phyloP scores from a whole-genome alignment of 139 green algal genomes.

The Chlamydomonas applanata region DNA sequence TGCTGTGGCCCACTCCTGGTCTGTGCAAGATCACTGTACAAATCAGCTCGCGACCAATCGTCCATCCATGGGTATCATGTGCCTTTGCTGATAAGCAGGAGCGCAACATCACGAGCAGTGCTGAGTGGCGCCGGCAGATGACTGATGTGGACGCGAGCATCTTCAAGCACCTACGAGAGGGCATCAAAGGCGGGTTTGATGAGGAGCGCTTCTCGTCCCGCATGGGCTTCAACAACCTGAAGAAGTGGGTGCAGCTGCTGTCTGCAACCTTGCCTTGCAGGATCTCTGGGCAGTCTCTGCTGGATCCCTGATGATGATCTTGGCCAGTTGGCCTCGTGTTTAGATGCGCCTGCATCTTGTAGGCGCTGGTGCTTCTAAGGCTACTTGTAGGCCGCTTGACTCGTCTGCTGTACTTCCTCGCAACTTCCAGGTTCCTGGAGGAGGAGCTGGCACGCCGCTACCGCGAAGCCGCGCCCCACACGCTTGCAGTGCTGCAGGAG shows the following conservation, averaged over 20 bases:
- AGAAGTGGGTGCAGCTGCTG: conserved; percentile 48
- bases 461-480: conserved; percentile 80
- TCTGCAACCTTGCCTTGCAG: neutral
- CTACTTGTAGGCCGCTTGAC: too few species aligned
- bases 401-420: too few species aligned
- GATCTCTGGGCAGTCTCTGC: too few species aligned
- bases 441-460: conserved; percentile 83
- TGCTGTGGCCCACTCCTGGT: too few species aligned
- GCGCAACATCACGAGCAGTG: conserved; percentile 54
- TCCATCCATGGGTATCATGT: too few species aligned
- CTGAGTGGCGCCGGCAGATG: conserved; percentile 79
- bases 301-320: too few species aligned
- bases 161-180: conserved; percentile 57
- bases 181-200: conserved; percentile 80
- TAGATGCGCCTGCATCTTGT: too few species aligned
- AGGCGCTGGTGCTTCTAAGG: too few species aligned
- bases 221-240: conserved; percentile 83
- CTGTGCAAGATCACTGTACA: too few species aligned
- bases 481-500: conserved; percentile 79
- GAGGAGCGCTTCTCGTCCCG: conserved; percentile 76
- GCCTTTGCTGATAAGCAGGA: too few species aligned
- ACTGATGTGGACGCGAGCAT: conserved; percentile 68
- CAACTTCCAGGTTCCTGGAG: conserved; percentile 82
- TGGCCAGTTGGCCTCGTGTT: too few species aligned
- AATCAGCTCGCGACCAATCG: too few species aligned